Evolutionary conservation across 169 alveolate species (phyloP), one percentile per base, ranked within the genome.

Genomic region (Sarcocystis neurona): DNA sequence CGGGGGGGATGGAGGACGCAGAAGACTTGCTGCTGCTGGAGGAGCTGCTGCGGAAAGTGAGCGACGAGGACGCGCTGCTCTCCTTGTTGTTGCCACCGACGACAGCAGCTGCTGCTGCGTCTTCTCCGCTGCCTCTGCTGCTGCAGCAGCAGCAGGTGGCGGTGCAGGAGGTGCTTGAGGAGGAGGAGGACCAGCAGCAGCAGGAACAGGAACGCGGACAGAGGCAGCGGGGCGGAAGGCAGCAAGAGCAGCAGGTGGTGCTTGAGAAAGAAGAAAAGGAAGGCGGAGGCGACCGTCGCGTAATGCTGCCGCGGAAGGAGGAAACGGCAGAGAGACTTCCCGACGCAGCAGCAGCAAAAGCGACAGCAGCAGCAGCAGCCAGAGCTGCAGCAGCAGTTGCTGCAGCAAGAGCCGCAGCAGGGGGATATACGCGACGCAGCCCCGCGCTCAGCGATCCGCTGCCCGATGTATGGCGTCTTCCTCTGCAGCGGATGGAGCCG

Each of bases 401-500:
- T 48, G 60, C 60, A 48, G 60, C 60, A 10, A 10, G 6, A 15
- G 60, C 60, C 60, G 15, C n/a, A 48, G 60, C 60, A 48, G 60
- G 27, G 60, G 27, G 60, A 6, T 6, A 6, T 15, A 15, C 6
- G 6, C 60, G 60, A 10, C 60, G 6, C 60, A 6, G 60, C 60
- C 60, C 32, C 75, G 75, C 41, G n/a, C 63, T 12, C 44, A 41
- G 18, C 4, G 85, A 77, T 27, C 70, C 70, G 3, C 85, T 77
- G 12, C 85, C 23, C 32, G 60, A 37, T 5, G 68, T 47, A 23
- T 48, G 85, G 85, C 85, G 85, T 3, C 46, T 77, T 8, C 85
- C 85, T 2, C 68, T 77, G 41, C 70, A 77, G 37, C 85, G 66
- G 8, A 23, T 77, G 44, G 47, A 48, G 3, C 85, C 85, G 2